A percentile compares a stretch with the other conserved stretches of the same genome.
phyloP scores from a whole-genome alignment of 2,329 filamentous ascomycete genomes.

The Diaporthe velutina region DNA sequence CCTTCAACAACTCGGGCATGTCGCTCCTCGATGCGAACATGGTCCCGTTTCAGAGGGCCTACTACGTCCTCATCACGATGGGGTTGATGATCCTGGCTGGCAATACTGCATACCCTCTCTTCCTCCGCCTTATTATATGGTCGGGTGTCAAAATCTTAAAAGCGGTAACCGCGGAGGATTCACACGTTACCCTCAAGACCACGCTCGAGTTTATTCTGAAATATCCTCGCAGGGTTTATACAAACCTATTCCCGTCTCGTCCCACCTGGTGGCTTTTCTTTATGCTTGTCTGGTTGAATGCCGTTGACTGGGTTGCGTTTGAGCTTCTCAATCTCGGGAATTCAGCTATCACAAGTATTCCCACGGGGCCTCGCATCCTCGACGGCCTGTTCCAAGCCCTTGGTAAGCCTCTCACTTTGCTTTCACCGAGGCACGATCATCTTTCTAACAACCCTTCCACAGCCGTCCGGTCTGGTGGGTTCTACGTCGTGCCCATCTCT shows the following conservation, averaged over 20 bases:
- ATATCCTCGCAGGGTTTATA: conserved; percentile 71
- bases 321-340: conserved; percentile 76
- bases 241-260: conserved; percentile 72
- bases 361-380: conserved; percentile 66
- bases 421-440: not conserved
- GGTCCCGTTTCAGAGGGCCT: conserved; percentile 67
- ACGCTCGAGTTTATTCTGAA: conserved; percentile 67
- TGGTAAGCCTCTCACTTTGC: conserved; percentile 49
- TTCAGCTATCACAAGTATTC: conserved; percentile 63
- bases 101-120: conserved; percentile 75
- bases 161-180: conserved; percentile 52
- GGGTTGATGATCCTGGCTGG: conserved; percentile 72
- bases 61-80: conserved; percentile 66
- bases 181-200: conserved; percentile 57
- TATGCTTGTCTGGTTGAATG: conserved; percentile 71
- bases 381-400: conserved; percentile 76
- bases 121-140: conserved; percentile 73
- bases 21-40: conserved; percentile 76
- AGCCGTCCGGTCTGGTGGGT: conserved; percentile 75
- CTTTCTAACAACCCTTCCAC: not conserved
- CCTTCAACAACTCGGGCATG: conserved; percentile 81
- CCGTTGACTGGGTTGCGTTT: conserved; percentile 75
- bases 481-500: conserved; percentile 74
- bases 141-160: conserved; percentile 57
- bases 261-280: conserved; percentile 76